These are phyloP conservation scores for Epichloe sibirici DNA, from an alignment of 2,329 filamentous ascomycete genomes.

Conservation along the genomic window DNA sequence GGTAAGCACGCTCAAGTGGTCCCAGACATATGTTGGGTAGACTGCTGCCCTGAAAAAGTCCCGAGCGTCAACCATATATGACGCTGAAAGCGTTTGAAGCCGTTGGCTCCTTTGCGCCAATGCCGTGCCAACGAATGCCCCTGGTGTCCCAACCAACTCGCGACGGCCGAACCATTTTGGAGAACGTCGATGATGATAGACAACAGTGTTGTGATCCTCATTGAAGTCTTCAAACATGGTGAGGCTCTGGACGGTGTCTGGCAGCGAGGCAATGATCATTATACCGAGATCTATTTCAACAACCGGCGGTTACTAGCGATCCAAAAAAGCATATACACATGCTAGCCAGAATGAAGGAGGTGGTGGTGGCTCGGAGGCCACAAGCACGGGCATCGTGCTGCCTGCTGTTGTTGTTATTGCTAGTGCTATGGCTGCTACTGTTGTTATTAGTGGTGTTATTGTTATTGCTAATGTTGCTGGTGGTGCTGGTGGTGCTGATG, in stretches of 20 bases:
- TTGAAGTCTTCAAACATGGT: conserved; percentile 1
- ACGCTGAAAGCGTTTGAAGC: neutral
- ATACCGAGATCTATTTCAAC: neutral
- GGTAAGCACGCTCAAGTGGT: neutral
- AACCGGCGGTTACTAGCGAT: neutral
- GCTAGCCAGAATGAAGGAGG: too few relatives aligned
- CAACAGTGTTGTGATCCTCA: neutral
- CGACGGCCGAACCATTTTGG: neutral
- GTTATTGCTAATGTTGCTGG: too few relatives aligned
- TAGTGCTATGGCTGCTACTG: too few relatives aligned
- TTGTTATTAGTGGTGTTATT: too few relatives aligned
- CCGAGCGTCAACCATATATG: neutral
- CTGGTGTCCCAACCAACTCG: neutral
- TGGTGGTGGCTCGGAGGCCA: too few relatives aligned
- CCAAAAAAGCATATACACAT: too few relatives aligned
- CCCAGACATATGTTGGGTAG: neutral
- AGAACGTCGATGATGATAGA: neutral
- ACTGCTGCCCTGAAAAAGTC: neutral
- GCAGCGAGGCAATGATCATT: neutral
- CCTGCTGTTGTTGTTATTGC: too few relatives aligned
- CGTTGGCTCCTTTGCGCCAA: neutral
- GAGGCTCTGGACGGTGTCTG: neutral
- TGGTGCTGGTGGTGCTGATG: too few relatives aligned
- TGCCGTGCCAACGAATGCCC: neutral
- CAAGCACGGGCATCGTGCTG: too few relatives aligned